Percentiles rank a stretch among this genome's conserved stretches.
These are phyloP conservation scores for Micractinium sp. DNA, from an alignment of 139 green algal genomes.

Conservation along the genomic window DNA sequence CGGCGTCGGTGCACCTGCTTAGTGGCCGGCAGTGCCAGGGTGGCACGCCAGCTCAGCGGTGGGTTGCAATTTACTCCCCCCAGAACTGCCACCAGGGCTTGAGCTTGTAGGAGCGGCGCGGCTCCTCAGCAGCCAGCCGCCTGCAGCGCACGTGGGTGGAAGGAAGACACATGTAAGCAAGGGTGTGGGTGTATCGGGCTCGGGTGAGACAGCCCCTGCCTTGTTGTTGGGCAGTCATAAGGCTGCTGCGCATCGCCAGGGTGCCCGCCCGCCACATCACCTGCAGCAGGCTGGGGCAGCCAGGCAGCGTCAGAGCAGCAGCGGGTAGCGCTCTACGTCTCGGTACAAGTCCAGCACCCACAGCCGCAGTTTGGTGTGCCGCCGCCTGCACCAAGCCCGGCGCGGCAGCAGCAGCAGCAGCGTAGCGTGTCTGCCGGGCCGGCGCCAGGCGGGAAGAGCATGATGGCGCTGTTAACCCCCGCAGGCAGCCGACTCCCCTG, in stretches of 20 bases:
- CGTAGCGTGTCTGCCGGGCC: not conserved
- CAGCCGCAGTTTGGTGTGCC: not conserved
- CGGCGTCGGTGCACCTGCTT: not conserved
- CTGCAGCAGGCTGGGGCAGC: not conserved
- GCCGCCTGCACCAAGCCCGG: not conserved
- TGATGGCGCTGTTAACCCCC: not conserved
- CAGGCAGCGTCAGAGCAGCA: not conserved
- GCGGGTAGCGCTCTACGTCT: not conserved
- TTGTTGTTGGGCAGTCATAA: not conserved
- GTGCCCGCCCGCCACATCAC: too few relatives aligned
- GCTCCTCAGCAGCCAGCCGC: not conserved
- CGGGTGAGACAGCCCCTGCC: not conserved
- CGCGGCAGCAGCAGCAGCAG: not conserved
- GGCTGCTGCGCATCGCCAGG: too few relatives aligned
- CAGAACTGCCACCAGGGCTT: slow-evolving; percentile 25
- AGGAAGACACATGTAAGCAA: too few relatives aligned
- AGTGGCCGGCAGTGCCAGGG: not conserved
- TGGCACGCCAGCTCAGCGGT: not conserved
- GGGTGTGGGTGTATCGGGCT: not conserved
- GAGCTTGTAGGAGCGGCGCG: not conserved
- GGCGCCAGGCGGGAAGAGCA: not conserved
- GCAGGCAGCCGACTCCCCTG: too few relatives aligned
- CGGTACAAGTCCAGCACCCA: not conserved
- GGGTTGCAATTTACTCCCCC: slow-evolving; percentile 8
- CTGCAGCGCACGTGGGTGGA: not conserved